phyloP scores from a whole-genome alignment of 768 basidiomycete genomes.

The Suillus plorans region DNA sequence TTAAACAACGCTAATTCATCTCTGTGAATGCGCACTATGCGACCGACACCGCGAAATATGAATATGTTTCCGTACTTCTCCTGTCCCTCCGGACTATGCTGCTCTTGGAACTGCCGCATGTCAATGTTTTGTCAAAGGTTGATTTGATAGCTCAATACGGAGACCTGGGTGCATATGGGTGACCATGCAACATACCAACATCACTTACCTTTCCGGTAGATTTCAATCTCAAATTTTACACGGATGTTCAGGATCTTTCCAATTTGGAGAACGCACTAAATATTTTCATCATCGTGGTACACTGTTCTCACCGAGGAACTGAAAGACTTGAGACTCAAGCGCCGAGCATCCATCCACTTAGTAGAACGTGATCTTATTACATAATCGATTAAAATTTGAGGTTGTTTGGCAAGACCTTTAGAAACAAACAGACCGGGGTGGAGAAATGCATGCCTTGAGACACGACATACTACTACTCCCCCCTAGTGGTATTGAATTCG shows the following conservation, averaged over 20 bases:
- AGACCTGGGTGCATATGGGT: conserved; percentile 68
- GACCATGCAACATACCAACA: not conserved
- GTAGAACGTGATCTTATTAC: too few relatives aligned
- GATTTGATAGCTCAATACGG: conserved; percentile 91
- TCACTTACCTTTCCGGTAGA: conserved; percentile 44
- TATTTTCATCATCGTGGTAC: conserved; percentile 65
- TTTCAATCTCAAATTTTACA: conserved; percentile 97
- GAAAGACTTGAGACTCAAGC: too few relatives aligned
- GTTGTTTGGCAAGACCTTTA: too few relatives aligned
- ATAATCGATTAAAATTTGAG: too few relatives aligned
- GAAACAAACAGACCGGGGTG: not conserved
- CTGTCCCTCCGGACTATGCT: conserved; percentile 95
- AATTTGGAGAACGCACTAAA: conserved; percentile 79
- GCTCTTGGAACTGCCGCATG: conserved; percentile 94
- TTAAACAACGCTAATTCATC: conserved; percentile 62
- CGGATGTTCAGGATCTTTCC: conserved; percentile 94
- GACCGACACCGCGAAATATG: conserved; percentile 92
- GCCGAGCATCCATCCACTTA: too few relatives aligned
- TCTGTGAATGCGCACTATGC: conserved; percentile 96
- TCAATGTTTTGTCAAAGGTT: conserved; percentile 96
- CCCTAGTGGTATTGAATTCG: conserved; percentile 81
- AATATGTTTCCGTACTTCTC: conserved; percentile 91
- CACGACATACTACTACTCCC: conserved; percentile 67
- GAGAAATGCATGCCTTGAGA: conserved; percentile 67
- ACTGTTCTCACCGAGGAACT: conserved; percentile 58